A percentile compares a stretch with the other conserved stretches of the same genome.
Conservation (phyloP, 2,329 filamentous ascomycete genomes). For the Talaromyces sp. region DNA sequence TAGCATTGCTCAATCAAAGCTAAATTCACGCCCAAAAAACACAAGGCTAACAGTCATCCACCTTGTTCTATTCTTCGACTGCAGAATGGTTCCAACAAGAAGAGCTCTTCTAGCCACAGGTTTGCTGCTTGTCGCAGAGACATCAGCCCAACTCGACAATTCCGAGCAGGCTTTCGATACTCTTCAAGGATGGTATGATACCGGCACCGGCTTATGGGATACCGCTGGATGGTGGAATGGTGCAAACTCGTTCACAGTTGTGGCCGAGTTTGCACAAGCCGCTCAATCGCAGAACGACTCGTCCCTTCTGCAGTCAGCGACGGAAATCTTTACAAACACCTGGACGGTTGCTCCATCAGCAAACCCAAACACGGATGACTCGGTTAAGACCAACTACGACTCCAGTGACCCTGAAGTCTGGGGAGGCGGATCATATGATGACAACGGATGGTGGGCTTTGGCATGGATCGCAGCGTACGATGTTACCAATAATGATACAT, state of each 20-base stretch:
- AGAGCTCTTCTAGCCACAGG: background rate
- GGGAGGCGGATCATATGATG: constrained; percentile 39
- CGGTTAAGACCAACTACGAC: background rate
- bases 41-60: background rate
- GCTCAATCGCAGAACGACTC: background rate
- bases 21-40: background rate
- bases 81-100: background rate
- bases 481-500: constrained; percentile 41
- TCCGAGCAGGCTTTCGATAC: constrained; percentile 3
- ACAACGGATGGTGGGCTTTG: constrained; percentile 52
- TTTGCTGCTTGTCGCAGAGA: background rate
- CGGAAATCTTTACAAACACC: constrained; percentile 5
- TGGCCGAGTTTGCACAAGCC: constrained; percentile 9
- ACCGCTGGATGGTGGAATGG: constrained; percentile 12
- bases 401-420: constrained; percentile 4
- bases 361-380: background rate
- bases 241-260: constrained; percentile 10
- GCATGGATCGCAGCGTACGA: constrained; percentile 55
- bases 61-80: background rate
- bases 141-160: constrained; percentile 1
- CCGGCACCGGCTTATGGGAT: constrained; percentile 5
- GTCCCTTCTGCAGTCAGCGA: constrained; percentile 3
- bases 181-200: constrained; percentile 11
- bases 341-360: constrained; percentile 7
- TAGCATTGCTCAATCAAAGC: background rate